A percentile compares a stretch with the other conserved stretches of the same genome.
These are phyloP conservation scores for Herpetomonas samuelpessoai DNA, from an alignment of 208 protist species.

Conservation along the genomic window DNA sequence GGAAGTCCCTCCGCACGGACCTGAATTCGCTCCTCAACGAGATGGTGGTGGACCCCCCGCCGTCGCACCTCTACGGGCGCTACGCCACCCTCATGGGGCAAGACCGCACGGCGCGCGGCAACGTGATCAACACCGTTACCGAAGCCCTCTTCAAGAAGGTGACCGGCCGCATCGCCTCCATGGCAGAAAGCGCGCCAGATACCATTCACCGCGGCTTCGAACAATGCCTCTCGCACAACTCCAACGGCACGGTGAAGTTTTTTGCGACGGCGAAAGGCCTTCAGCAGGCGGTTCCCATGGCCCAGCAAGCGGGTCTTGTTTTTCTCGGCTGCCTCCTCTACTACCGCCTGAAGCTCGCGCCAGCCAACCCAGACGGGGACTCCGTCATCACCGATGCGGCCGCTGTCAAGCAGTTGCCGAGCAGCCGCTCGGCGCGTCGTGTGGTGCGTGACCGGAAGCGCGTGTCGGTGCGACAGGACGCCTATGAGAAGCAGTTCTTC, in stretches of 20 bases:
- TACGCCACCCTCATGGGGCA: slow-evolving; percentile 49
- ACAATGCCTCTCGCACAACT: slow-evolving; percentile 58
- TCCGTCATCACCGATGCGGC: background rate
- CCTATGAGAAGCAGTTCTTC: slow-evolving; percentile 53
- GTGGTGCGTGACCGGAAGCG: slow-evolving; percentile 16
- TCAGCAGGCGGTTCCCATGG: slow-evolving; percentile 46
- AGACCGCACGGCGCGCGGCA: slow-evolving; percentile 46
- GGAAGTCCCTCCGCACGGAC: slow-evolving; percentile 36
- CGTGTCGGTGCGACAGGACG: slow-evolving; percentile 41
- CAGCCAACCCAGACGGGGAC: slow-evolving; percentile 1
- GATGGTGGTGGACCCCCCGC: slow-evolving; percentile 24
- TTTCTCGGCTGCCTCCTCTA: slow-evolving; percentile 71
- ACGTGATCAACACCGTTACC: slow-evolving; percentile 49
- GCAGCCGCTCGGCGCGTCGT: slow-evolving; percentile 26
- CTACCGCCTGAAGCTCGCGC: slow-evolving; percentile 59
- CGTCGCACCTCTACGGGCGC: slow-evolving; percentile 39
- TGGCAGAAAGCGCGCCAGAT: slow-evolving; percentile 71
- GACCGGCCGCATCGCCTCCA: slow-evolving; percentile 49
- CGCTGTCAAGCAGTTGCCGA: background rate
- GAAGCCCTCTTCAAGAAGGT: slow-evolving; percentile 60
- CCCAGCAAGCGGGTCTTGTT: slow-evolving; percentile 63
- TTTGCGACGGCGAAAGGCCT: slow-evolving; percentile 68
- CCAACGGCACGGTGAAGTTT: slow-evolving; percentile 68
- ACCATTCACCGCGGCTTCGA: slow-evolving; percentile 81
- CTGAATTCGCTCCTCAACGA: slow-evolving; percentile 38